Evolutionary conservation across 2,329 filamentous ascomycete species (phyloP), one percentile per base, ranked within the genome.

Genomic region (Tolypocladium guangdongense): DNA sequence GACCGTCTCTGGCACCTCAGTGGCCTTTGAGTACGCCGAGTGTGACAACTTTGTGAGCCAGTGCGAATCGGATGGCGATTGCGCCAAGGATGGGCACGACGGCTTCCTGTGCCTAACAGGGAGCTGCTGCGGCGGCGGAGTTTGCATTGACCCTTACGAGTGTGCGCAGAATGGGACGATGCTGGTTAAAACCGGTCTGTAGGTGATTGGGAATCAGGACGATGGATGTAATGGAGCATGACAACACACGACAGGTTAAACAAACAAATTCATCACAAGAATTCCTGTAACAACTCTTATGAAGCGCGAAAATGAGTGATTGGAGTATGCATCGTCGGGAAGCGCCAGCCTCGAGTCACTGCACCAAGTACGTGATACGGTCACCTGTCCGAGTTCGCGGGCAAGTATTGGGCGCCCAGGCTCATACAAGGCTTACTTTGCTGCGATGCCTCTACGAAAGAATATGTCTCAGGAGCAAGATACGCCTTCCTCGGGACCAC

Each of bases 141-240:
- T 71, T 5, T 71, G 68, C 50, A 61, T 70, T 54, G 65, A 71
- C 59, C 65, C 66, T 7, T 69, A 64, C 54, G 64, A 65, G 53
- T 71, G 68, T 54, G 68, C 68, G 3, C 64, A 68, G 54, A 64
- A 65, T 36, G 66, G 65, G 2, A 67, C 64, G 7, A 53, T 48
- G 35, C 47, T 70, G 57, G 57, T 69, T 18, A 60, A 54, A 48
- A 58, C 58, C 51, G 54, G 35, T 8, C 7, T 37, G 20, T 24
- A 18, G 7, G 55, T 50, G 53, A 49, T 35, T 12, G 27, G 14
- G 3, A 30, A 16, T 35, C 4, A 20, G 36, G 51, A 24, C n/a
- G 45, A 36, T 36, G 35, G 35, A 18, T 4, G 14, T 36, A 16
- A 18, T 5, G 35, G 6, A 18, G 35, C 14, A 36, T 18, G 14